Evolutionary conservation across 2,329 filamentous ascomycete species (phyloP), one percentile per base, ranked within the genome.

Genomic region (Hypoxylon sp.): DNA sequence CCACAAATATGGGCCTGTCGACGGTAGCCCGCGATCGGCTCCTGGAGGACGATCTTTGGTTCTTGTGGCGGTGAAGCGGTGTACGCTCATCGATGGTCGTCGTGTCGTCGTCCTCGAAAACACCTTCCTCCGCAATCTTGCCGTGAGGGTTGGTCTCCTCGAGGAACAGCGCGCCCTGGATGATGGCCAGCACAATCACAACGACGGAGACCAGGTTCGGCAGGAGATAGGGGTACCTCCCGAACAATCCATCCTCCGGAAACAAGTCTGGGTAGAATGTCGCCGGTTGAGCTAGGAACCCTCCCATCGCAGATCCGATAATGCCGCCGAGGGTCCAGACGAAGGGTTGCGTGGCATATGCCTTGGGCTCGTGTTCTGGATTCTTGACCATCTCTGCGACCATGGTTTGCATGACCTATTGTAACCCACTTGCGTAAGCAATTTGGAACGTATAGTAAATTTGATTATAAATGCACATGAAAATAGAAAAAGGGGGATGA

Each of bases 201-300:
- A 68, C 74, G 0, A 86, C 84, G 0, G 85, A 82, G 40, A 88
- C 74, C 1, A 89, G 61, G 61, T 90, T 90, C 1, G 87, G 87
- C 4, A 80, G 72, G n/a, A 90, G 76, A 60, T 89, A 92, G 0
- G 89, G 88, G 61, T 87, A 90, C 5, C 79, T 77, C 30, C 86
- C 86, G 36, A 75, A 75, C 1, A 75, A 31, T 1, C 73, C 73
- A 17, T 74, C 73, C 17, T 64, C 55, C 2, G 72, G 61, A 34
- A 75, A 75, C 13, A 73, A 27, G 0, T 57, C 59, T 9, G 64
- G 69, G 38, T 71, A 71, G 50, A 70, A 71, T n/a, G 30, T 53
- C 3, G 70, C 66, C 2, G 70, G 70, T 32, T 71, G 66, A 5
- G 70, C 70, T 17, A 72, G 60, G 51, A 71, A 72, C 2, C 70